These are phyloP conservation scores for Leishmania martiniquensis DNA, from an alignment of 208 protist species.

Conservation along the genomic window DNA sequence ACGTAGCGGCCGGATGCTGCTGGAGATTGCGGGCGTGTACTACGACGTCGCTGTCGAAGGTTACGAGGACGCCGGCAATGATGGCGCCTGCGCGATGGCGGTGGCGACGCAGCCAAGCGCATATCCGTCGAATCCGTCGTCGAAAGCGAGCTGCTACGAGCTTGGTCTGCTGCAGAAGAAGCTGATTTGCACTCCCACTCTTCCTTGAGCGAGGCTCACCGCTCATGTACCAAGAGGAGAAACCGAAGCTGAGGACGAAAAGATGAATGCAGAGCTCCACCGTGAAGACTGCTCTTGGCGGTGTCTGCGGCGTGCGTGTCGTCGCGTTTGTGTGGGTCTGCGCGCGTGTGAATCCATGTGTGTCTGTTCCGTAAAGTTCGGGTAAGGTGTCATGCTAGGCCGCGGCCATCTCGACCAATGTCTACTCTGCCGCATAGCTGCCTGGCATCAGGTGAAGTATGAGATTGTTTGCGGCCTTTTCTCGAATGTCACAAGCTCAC, in stretches of 20 bases:
- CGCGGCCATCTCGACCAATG: neutral
- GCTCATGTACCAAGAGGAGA: neutral
- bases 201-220: constrained; percentile 21
- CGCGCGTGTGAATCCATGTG: neutral
- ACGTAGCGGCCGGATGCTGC: constrained; percentile 77
- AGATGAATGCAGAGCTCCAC: neutral
- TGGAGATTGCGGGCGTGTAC: constrained; percentile 74
- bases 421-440: neutral
- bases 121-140: constrained; percentile 33
- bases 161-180: constrained; percentile 75
- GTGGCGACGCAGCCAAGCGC: constrained; percentile 49
- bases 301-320: neutral
- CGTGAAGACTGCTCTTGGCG: neutral
- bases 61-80: constrained; percentile 35
- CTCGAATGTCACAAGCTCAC: neutral
- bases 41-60: constrained; percentile 77
- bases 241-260: neutral
- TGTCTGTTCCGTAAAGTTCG: neutral
- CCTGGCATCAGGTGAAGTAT: no score
- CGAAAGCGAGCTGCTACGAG: constrained; percentile 64
- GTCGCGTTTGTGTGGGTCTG: neutral
- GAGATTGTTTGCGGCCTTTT: neutral
- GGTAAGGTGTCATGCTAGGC: neutral
- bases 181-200: constrained; percentile 76
- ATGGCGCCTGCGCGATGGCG: constrained; percentile 47